Conservation (phyloP, 2,329 filamentous ascomycete species). For the Coleophoma crateriformis region DNA sequence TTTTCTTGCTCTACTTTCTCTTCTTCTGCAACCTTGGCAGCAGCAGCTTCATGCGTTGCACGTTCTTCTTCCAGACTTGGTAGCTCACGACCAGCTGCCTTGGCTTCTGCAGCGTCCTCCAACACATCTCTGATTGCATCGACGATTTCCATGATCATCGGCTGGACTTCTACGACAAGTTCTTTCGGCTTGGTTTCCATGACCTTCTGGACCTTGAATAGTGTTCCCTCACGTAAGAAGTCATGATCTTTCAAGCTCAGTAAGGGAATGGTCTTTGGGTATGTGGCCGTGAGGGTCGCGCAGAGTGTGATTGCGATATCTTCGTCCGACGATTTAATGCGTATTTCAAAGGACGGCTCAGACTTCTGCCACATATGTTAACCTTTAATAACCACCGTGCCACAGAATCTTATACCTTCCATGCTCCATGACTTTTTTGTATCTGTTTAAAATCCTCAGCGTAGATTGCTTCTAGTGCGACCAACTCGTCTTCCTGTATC, state of each 20-base stretch:
- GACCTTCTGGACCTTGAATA: conserved; percentile 63
- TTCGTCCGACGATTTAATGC: conserved; percentile 66
- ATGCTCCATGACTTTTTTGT: conserved; percentile 64
- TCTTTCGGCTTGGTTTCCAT: conserved; percentile 51
- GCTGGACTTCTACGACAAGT: conserved; percentile 46
- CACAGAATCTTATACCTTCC: conserved; percentile 60
- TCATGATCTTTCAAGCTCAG: conserved; percentile 61
- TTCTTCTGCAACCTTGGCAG: conserved; percentile 51
- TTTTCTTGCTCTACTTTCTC: conserved; percentile 40
- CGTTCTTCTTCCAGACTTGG: conserved; percentile 88
- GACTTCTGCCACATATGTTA: conserved; percentile 51
- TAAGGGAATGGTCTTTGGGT: conserved; percentile 77
- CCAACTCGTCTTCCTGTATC: conserved; percentile 81
- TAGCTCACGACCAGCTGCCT: conserved; percentile 68
- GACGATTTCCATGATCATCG: conserved; percentile 43
- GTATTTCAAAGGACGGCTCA: conserved; percentile 77
- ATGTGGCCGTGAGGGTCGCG: conserved; percentile 82
- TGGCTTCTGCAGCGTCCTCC: conserved; percentile 77
- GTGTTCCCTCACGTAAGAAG: conserved; percentile 63
- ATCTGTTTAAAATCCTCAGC: conserved; percentile 80
- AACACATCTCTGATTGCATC: conserved; percentile 59
- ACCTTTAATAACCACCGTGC: background rate
- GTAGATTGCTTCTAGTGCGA: conserved; percentile 83
- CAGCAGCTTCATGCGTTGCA: conserved; percentile 71
- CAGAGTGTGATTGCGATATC: conserved; percentile 67